These are phyloP conservation scores for Neurospora discreta DNA, from an alignment of 495 filamentous ascomycete species.

Conservation along the genomic window DNA sequence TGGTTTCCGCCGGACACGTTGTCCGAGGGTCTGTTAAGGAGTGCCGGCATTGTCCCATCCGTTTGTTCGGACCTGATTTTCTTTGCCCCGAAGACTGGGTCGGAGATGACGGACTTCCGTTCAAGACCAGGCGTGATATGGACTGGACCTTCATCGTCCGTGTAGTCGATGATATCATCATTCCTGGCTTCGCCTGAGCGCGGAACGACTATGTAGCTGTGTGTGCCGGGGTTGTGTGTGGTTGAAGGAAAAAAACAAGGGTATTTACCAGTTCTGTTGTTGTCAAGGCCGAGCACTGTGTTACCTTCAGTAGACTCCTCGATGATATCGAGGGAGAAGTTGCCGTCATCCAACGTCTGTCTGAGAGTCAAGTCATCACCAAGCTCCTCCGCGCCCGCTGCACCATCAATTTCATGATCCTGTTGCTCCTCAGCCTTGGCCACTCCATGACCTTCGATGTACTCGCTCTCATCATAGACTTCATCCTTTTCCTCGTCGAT, in stretches of 20 bases:
- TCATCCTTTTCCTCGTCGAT: not conserved
- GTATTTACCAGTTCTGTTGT: constrained; percentile 17
- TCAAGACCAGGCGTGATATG: not conserved
- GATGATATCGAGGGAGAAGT: constrained; percentile 1
- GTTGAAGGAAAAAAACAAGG: constrained; percentile 3
- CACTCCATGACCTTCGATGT: not conserved
- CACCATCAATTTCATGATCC: not conserved
- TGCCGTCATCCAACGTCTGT: not conserved
- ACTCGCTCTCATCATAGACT: not conserved
- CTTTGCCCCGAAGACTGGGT: not conserved
- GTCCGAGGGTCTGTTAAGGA: not conserved
- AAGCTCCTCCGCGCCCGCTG: not conserved
- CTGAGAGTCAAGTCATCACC: not conserved
- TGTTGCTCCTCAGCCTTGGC: not conserved
- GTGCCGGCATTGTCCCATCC: not conserved
- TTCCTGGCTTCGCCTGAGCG: not conserved
- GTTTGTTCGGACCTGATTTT: not conserved
- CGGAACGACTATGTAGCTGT: not conserved
- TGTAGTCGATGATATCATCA: constrained; percentile 19
- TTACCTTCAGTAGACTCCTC: not conserved
- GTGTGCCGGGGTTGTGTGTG: not conserved
- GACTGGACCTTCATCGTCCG: constrained; percentile 18
- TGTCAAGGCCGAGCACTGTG: not conserved
- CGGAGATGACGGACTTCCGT: not conserved
- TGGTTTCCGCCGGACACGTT: not conserved